phyloP scores from a whole-genome alignment of 768 basidiomycete genomes.

The Coprinopsis marcescibilis region DNA sequence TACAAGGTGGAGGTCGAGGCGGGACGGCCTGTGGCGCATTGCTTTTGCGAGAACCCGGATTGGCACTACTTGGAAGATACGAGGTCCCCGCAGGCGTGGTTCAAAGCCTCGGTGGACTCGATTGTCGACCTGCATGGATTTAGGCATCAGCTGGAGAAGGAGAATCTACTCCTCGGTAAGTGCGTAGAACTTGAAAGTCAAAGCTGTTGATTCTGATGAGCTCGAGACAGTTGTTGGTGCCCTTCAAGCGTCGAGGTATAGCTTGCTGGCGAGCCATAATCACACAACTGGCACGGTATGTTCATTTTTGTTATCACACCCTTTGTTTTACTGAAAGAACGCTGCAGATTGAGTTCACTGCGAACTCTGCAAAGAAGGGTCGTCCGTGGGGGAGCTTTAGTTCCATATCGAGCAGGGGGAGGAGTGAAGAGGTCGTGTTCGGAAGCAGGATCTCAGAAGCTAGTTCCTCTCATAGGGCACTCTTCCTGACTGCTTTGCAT shows the following conservation, averaged over 20 bases:
- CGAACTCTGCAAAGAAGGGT: slow-evolving; percentile 15
- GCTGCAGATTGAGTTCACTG: slow-evolving; percentile 18
- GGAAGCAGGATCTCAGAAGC: slow-evolving; percentile 12
- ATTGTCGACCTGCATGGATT: slow-evolving; percentile 16
- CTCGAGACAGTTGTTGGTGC: slow-evolving; percentile 13
- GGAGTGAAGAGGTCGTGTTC: slow-evolving; percentile 12
- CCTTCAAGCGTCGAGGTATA: slow-evolving; percentile 18
- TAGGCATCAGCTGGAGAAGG: slow-evolving; percentile 19
- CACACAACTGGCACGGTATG: slow-evolving; percentile 20
- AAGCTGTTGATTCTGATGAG: background rate
- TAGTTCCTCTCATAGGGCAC: slow-evolving; percentile 10
- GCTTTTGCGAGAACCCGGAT: slow-evolving; percentile 21
- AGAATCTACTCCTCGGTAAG: slow-evolving; percentile 20
- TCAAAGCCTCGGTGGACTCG: slow-evolving; percentile 18
- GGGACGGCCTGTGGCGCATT: slow-evolving; percentile 17
- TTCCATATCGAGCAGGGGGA: slow-evolving; percentile 10
- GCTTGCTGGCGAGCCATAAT: slow-evolving; percentile 18
- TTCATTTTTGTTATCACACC: background rate
- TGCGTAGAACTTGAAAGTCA: background rate
- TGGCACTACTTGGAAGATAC: slow-evolving; percentile 21
- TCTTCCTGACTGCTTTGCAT: slow-evolving; percentile 13
- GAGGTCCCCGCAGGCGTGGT: slow-evolving; percentile 20
- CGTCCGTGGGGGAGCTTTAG: slow-evolving; percentile 21
- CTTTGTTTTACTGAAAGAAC: background rate
- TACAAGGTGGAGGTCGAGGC: slow-evolving; percentile 13